phyloP scores from a whole-genome alignment of 495 filamentous ascomycete genomes.

The Annulohypoxylon moriforme region DNA sequence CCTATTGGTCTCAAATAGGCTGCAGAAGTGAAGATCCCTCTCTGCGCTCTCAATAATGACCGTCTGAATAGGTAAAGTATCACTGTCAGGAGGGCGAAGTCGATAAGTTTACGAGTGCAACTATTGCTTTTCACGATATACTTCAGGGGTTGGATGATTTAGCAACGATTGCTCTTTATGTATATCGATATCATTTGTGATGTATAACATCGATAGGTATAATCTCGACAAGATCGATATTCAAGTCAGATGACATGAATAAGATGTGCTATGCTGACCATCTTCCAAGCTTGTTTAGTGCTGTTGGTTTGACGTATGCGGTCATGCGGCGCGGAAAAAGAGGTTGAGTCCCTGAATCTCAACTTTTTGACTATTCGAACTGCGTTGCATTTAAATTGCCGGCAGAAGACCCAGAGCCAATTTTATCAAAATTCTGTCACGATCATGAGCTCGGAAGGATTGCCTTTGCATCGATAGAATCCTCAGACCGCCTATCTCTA shows the following conservation, averaged over 20 bases:
- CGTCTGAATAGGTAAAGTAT: not conserved
- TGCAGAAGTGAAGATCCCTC: not conserved
- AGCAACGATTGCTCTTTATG: not conserved
- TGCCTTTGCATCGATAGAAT: not conserved
- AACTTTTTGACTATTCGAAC: not conserved
- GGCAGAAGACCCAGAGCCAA: conserved; percentile 7
- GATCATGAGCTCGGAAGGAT: conserved; percentile 7
- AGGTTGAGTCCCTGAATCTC: conserved; percentile 3
- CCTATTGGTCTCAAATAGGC: conserved; percentile 2
- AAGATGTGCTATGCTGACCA: conserved; percentile 27
- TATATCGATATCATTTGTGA: not conserved
- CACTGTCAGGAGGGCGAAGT: not conserved
- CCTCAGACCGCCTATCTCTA: not conserved
- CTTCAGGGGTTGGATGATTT: not conserved
- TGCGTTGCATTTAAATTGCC: conserved; percentile 22
- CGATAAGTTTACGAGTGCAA: not conserved
- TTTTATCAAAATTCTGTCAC: not conserved
- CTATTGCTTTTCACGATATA: not conserved
- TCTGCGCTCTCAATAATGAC: not conserved
- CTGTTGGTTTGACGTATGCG: conserved; percentile 25
- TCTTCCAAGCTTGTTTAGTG: conserved; percentile 10
- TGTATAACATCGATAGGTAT: not conserved
- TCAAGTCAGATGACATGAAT: conserved; percentile 28
- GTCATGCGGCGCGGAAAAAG: conserved; percentile 21
- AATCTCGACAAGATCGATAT: conserved; percentile 4